Conservation (phyloP, 768 basidiomycete species). For the Mycena galericulata region DNA sequence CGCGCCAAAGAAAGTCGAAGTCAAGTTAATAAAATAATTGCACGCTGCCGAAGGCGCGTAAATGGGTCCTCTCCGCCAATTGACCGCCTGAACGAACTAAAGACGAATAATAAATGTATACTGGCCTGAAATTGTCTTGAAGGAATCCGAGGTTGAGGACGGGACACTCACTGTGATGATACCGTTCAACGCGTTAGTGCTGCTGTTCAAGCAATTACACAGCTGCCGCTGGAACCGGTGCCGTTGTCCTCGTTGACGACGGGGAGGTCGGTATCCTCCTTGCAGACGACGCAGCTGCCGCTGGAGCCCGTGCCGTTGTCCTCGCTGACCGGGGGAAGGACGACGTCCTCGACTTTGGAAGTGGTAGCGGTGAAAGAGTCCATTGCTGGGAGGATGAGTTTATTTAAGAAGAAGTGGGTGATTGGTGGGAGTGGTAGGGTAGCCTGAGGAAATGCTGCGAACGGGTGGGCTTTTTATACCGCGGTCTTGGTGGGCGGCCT, state of each 20-base stretch:
- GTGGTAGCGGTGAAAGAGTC: slow-evolving; percentile 17
- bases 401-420: slow-evolving; percentile 1
- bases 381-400: slow-evolving; percentile 2
- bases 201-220: background rate
- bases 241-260: too few relatives aligned
- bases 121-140: too few relatives aligned
- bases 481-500: too few relatives aligned
- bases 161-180: background rate
- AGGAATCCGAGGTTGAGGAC: too few relatives aligned
- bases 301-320: background rate
- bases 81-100: background rate
- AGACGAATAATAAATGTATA: background rate
- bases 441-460: too few relatives aligned
- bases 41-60: background rate
- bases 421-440: slow-evolving; percentile 5
- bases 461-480: too few relatives aligned
- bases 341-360: background rate
- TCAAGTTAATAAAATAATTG: background rate
- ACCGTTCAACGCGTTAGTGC: background rate
- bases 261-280: too few relatives aligned
- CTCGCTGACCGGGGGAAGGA: background rate
- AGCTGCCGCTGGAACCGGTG: too few relatives aligned
- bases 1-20: too few relatives aligned
- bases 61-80: background rate
- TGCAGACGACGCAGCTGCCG: too few relatives aligned